These are phyloP conservation scores for Suillus weaverae DNA, from an alignment of 768 basidiomycete species.

Conservation along the genomic window DNA sequence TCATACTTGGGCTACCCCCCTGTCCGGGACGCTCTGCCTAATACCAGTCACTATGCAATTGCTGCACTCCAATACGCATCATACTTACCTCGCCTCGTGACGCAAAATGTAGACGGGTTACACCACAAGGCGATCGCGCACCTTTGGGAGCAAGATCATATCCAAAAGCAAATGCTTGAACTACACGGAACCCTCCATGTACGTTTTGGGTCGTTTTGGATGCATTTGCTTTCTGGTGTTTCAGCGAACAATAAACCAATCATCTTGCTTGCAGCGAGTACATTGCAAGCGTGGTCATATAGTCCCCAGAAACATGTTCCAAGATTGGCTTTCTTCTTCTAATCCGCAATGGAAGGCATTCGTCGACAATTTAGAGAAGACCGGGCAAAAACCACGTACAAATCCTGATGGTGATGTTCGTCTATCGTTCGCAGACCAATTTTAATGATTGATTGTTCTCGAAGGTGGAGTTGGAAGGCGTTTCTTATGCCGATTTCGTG, in stretches of 20 bases:
- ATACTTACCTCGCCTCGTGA: conserved; percentile 64
- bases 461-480: conserved; percentile 80
- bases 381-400: conserved; percentile 63
- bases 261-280: conserved; percentile 52
- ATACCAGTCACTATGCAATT: conserved; percentile 86
- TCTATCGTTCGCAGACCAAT: conserved; percentile 14
- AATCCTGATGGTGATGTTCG: conserved; percentile 93
- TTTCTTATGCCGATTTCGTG: conserved; percentile 73
- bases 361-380: conserved; percentile 60
- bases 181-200: conserved; percentile 90
- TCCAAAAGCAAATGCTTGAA: conserved; percentile 60
- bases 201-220: conserved; percentile 17
- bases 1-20: conserved; percentile 86
- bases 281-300: conserved; percentile 74
- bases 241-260: conserved; percentile 16
- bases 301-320: conserved; percentile 68
- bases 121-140: conserved; percentile 74
- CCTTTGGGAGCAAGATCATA: conserved; percentile 40
- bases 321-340: conserved; percentile 63
- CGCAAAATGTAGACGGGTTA: conserved; percentile 93
- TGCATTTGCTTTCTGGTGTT: background rate
- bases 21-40: conserved; percentile 80
- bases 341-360: conserved; percentile 83
- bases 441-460: background rate
- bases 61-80: conserved; percentile 77